Conservation (phyloP, 179 eudicot genomes). For the Pouteria campechiana region DNA sequence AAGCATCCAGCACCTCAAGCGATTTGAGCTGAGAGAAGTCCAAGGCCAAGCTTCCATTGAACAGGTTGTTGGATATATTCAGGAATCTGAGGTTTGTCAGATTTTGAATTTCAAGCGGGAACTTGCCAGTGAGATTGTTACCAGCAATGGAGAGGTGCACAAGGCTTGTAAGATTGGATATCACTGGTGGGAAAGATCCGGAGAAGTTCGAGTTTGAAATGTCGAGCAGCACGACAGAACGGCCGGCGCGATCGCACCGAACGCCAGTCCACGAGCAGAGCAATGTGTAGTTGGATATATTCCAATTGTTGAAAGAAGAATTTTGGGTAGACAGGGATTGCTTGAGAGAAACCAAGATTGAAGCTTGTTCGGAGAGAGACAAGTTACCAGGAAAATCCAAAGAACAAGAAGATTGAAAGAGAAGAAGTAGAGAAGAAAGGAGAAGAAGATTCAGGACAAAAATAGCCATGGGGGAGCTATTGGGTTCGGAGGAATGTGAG, state of each 20-base stretch:
- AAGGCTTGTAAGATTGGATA: slow-evolving; percentile 25
- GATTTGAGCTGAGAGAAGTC: slow-evolving; percentile 20
- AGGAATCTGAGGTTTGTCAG: slow-evolving; percentile 30
- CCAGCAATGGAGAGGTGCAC: slow-evolving; percentile 23
- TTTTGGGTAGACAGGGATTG: slow-evolving; percentile 15
- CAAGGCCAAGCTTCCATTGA: slow-evolving; percentile 38
- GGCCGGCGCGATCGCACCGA: slow-evolving; percentile 17
- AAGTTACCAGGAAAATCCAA: slow-evolving; percentile 6
- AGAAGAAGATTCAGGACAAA: slow-evolving; percentile 8
- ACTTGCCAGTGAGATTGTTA: slow-evolving; percentile 24
- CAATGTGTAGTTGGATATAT: slow-evolving; percentile 20
- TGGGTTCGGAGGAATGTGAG: background rate
- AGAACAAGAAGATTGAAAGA: slow-evolving; percentile 3
- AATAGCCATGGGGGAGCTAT: slow-evolving; percentile 5
- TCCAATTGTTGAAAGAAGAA: slow-evolving; percentile 27
- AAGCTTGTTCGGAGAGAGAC: slow-evolving; percentile 29
- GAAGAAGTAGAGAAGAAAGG: slow-evolving; percentile 10
- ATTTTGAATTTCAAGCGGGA: slow-evolving; percentile 22
- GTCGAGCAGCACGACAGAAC: slow-evolving; percentile 24
- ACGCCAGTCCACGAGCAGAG: slow-evolving; percentile 55
- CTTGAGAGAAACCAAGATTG: slow-evolving; percentile 30
- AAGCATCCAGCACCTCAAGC: slow-evolving; percentile 41
- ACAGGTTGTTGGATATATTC: slow-evolving; percentile 47
- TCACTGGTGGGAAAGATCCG: slow-evolving; percentile 30
- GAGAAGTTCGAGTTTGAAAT: slow-evolving; percentile 39